phyloP scores from a whole-genome alignment of 208 protist species.

The Phytomonas sp. region DNA sequence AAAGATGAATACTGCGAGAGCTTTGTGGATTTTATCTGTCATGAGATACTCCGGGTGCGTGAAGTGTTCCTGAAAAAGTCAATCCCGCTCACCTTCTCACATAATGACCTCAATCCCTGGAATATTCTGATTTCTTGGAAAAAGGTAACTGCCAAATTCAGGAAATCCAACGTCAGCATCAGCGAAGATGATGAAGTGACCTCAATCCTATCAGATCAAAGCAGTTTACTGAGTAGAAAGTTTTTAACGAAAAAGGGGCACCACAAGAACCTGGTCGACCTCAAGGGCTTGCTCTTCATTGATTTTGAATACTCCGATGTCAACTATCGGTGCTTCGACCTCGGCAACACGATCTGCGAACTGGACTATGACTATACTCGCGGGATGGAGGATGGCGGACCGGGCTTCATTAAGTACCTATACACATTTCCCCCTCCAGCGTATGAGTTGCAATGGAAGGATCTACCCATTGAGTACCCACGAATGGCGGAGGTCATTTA shows the following conservation, averaged over 20 bases:
- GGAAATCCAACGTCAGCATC: slow-evolving; percentile 11
- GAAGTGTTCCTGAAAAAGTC: slow-evolving; percentile 21
- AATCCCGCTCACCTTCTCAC: slow-evolving; percentile 68
- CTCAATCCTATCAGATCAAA: slow-evolving; percentile 32
- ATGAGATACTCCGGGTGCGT: slow-evolving; percentile 49
- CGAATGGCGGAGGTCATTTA: slow-evolving; percentile 65
- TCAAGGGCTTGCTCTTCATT: slow-evolving; percentile 66
- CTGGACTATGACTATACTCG: slow-evolving; percentile 81
- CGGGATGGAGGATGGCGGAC: slow-evolving; percentile 48
- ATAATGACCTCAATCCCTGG: slow-evolving; percentile 80
- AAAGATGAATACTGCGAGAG: slow-evolving; percentile 23
- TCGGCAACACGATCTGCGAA: slow-evolving; percentile 82
- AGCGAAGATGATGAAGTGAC: slow-evolving; percentile 44
- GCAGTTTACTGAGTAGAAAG: slow-evolving; percentile 38
- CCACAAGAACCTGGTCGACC: slow-evolving; percentile 65
- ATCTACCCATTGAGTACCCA: slow-evolving; percentile 53
- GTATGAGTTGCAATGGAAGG: slow-evolving; percentile 40
- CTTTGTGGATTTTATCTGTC: slow-evolving; percentile 38
- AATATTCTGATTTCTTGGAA: slow-evolving; percentile 71
- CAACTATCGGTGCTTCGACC: slow-evolving; percentile 79
- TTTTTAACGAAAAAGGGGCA: slow-evolving; percentile 56
- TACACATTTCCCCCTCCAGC: slow-evolving; percentile 39
- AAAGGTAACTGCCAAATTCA: slow-evolving; percentile 30
- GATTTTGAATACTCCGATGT: slow-evolving; percentile 85
- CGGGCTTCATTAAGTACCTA: slow-evolving; percentile 77